Conservation (phyloP, 108 stramenopile species). For the Licmophora abbreviata region DNA sequence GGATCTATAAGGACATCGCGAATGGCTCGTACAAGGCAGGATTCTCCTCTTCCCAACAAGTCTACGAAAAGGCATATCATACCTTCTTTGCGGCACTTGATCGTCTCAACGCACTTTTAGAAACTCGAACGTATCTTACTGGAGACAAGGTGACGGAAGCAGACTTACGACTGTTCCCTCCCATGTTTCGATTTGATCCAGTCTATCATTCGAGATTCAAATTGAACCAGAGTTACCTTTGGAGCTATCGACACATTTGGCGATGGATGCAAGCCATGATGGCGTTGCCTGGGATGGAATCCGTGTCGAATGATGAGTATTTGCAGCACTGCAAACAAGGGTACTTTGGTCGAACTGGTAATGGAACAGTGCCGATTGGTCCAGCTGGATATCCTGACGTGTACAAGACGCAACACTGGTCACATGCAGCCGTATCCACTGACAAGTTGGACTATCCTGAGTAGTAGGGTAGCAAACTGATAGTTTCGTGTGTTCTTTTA, state of each 20-base stretch:
- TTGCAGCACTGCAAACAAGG: conserved; percentile 37
- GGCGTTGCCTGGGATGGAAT: conserved; percentile 17
- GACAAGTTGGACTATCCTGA: too few species aligned
- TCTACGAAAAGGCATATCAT: conserved; percentile 88
- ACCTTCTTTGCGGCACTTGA: conserved; percentile 59
- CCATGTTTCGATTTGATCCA: conserved; percentile 83
- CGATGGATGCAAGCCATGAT: conserved; percentile 43
- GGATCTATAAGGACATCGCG: conserved; percentile 80
- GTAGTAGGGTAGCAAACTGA: too few species aligned
- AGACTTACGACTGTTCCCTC: conserved; percentile 82
- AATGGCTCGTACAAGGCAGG: conserved; percentile 93
- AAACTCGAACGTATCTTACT: conserved; percentile 44
- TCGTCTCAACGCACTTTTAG: conserved; percentile 42
- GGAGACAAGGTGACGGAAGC: conserved; percentile 76
- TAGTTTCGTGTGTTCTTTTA: too few species aligned
- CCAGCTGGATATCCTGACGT: conserved; percentile 29
- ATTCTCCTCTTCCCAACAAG: conserved; percentile 79
- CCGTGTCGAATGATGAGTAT: conserved; percentile 22
- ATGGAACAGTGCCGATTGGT: conserved; percentile 27
- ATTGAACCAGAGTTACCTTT: conserved; percentile 34
- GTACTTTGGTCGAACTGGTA: conserved; percentile 44
- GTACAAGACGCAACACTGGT: conserved; percentile 13
- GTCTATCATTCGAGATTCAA: conserved; percentile 87
- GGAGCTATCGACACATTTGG: conserved; percentile 58
- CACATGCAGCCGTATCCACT: too few species aligned